Base-by-base conservation (phyloP, 768 basidiomycete species). In the Serendipita sp. region DNA sequence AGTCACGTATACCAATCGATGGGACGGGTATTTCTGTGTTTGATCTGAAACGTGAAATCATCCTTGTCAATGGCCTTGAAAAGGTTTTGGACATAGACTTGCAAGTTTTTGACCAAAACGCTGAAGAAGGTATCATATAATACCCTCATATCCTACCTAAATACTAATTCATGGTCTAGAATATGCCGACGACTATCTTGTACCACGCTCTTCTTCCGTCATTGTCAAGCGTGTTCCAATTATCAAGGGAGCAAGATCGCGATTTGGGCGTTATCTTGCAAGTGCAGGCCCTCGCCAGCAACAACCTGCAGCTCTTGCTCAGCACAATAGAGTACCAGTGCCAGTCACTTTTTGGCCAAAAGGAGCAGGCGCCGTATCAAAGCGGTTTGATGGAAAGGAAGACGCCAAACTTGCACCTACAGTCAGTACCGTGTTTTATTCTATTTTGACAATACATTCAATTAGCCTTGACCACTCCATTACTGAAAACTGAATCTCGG, bases 21-120 rank as follows among this genome's bases (percentile, higher is more conserved):
- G 96, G 96, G 71, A 97, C 95, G 69, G 91, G 92, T 67, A 98
- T 99, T 72, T 93, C 93, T 71, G 92, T 98, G 69, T 98, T 97
- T 80, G 96, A 99, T 76, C 79, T 99, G 75, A 99, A 99, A 78
- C 90, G 87, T 79, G 96, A 98, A 76, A 91, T 99, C 72, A 95
- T 99, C 71, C 78, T 95, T 71, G 88, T 88, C 73, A 97, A 97
- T 73, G 92, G 87, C 73, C 84, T 99, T 76, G 87, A 87, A 77
- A 94, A 92, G 80, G 92, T 91, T 65, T 91, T 87, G 72, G 96
- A 99, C 72, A 97, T 98, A 78, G 96, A 99, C 76, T 81, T 99
- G 29, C 82, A 83, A 62, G 79, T 98, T 44, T 87, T 84, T 72
- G 93, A 97, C 71, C 76, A 83, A 53, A 83, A 86, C 40, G 85